A percentile compares a stretch with the other conserved stretches of the same genome.
Conservation (phyloP, 495 filamentous ascomycete genomes). For the Aspergillus egyptiacus region DNA sequence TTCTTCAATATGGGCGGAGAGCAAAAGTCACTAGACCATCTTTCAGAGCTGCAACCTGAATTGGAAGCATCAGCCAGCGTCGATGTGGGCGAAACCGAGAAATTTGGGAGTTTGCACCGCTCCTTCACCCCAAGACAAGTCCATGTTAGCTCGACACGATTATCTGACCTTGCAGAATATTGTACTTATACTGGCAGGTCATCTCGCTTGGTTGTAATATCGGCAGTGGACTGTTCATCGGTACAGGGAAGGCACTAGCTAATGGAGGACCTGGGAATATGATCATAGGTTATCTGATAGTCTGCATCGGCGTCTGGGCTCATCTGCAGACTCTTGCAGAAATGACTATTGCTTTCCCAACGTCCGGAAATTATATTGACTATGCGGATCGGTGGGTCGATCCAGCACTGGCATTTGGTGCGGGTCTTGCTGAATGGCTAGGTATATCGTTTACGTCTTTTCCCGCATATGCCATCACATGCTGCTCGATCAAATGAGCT, state of each 20-base stretch:
- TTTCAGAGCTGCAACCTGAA: neutral
- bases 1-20: conserved; percentile 3
- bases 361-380: conserved; percentile 29
- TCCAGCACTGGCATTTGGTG: conserved; percentile 27
- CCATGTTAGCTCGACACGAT: neutral
- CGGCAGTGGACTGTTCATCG: conserved; percentile 28
- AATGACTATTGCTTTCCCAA: conserved; percentile 30
- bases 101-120: neutral
- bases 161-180: neutral
- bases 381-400: conserved; percentile 31
- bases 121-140: conserved; percentile 9
- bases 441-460: conserved; percentile 22
- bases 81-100: conserved; percentile 1
- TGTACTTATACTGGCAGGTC: conserved; percentile 14
- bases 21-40: neutral
- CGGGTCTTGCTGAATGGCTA: conserved; percentile 27
- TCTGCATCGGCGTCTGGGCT: conserved; percentile 26
- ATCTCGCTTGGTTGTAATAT: conserved; percentile 27
- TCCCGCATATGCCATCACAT: no score
- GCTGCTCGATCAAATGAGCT: no score
- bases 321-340: conserved; percentile 26
- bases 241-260: conserved; percentile 21
- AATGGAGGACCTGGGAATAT: conserved; percentile 25
- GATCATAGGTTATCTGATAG: conserved; percentile 22
- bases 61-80: conserved; percentile 1